Evolutionary conservation across 106 monocot species (phyloP), one percentile per base, ranked within the genome.

Genomic region (Allium sativum): DNA sequence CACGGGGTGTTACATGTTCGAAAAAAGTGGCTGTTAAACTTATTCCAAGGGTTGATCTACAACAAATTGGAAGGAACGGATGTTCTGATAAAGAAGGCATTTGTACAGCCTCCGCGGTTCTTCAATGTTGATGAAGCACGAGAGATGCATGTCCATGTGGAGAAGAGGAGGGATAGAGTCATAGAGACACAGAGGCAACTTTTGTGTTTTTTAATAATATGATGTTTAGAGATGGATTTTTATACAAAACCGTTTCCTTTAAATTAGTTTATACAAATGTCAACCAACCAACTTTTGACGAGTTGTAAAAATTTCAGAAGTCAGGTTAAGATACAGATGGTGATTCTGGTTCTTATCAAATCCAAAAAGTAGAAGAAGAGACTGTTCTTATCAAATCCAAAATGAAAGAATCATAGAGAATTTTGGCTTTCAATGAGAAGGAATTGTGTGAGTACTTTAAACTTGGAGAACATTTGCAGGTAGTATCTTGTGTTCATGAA

Each of bases 381-480:
- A 88, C 71, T 71, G 92, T 99, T 42, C 92, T 92, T 61, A 71
- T 99, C 66, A 88, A 75, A 56, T 88, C 88, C 8, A 88, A 92
- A 57, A 82, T 88, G 70, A 18, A 65, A n/a, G 92, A 72, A 16
- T 76, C 88, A 66, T 84, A 80, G 9, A 91, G 85, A 92, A 65
- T 5, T 2, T 31, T 99, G 58, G 80, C 88, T 48, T 83, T 99
- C 46, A 85, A 99, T 60, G 98, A 91, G 50, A 99, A 99, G 66
- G 88, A 99, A 53, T 72, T 99, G 6, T 99, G 98, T 83, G 92
- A 99, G 67, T 83, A 85, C 65, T 99, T 99, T 58, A 88, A 92
- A 68, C 82, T 85, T 43, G 98, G 98, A 57, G 98, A 99, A 63
- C 98, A 99, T 83, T 92, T 99, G 45, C 92, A 99, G 78, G 98